phyloP scores from a whole-genome alignment of 371 early-diverging fungal genomes.

The Batkoa obscura region DNA sequence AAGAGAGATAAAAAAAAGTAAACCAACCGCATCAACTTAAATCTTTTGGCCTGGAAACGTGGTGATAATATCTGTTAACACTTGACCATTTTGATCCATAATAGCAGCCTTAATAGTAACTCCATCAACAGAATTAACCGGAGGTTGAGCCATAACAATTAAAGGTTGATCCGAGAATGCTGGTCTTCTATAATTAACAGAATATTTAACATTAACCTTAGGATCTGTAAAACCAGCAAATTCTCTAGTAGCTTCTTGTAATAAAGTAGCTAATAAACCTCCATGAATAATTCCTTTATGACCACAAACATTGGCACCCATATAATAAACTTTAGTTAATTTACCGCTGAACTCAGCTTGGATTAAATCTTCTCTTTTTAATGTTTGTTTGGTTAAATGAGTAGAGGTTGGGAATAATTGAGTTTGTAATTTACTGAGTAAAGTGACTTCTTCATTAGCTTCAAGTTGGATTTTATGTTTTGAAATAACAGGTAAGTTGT shows the following conservation, averaged over 20 bases:
- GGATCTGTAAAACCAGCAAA: background rate
- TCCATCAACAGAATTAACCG: too few species aligned
- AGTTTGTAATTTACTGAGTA: too few species aligned
- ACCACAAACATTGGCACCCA: background rate
- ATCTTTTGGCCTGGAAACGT: background rate
- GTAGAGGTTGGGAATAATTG: background rate
- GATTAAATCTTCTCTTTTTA: background rate
- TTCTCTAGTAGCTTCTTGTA: background rate
- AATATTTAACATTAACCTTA: background rate
- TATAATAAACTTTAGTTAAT: background rate
- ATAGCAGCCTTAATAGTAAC: background rate
- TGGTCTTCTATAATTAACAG: background rate
- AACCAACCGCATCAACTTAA: too few species aligned
- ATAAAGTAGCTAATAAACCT: constrained; percentile 1
- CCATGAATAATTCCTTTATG: constrained; percentile 3
- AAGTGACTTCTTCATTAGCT: too few species aligned
- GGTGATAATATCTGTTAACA: background rate
- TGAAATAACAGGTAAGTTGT: too few species aligned
- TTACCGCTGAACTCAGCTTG: background rate
- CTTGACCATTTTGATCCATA: background rate
- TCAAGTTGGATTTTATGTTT: too few species aligned
- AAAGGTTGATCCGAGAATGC: background rate
- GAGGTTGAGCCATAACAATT: background rate
- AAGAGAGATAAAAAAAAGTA: too few species aligned
- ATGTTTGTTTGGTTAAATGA: background rate